Evolutionary conservation across 2,329 filamentous ascomycete genomes (phyloP).

Genomic region (Sporothrix pallida): DNA sequence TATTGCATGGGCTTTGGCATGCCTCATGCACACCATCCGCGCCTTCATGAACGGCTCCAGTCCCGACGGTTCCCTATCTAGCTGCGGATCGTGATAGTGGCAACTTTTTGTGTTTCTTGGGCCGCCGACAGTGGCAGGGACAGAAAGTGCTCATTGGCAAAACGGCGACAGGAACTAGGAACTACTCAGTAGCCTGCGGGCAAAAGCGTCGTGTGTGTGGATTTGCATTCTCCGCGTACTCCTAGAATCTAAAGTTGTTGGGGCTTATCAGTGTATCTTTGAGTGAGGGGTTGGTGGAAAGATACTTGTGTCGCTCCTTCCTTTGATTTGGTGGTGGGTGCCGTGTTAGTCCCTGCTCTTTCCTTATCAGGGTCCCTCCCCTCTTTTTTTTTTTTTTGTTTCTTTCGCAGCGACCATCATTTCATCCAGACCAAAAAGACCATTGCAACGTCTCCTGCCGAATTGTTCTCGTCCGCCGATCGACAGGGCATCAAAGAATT

Average conservation of each 20-base stretch:
- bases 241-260: not conserved
- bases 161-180: not conserved
- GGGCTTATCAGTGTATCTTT: constrained; percentile 17
- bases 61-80: not conserved
- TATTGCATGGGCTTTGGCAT: not conserved
- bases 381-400: not conserved
- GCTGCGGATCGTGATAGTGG: constrained; percentile 26
- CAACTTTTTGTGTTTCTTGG: constrained; percentile 11
- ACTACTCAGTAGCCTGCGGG: constrained; percentile 11
- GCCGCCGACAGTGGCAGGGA: constrained; percentile 7
- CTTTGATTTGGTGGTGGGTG: too few relatives aligned
- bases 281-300: not conserved
- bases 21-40: not conserved
- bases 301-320: constrained; percentile 21
- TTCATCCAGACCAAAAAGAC: constrained; percentile 1
- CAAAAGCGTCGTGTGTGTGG: constrained; percentile 22
- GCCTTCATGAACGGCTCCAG: too few relatives aligned
- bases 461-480: constrained; percentile 12
- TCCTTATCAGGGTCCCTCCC: constrained; percentile 27
- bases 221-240: constrained; percentile 11
- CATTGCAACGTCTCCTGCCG: not conserved
- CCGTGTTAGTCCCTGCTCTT: constrained; percentile 19
- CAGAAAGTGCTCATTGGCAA: not conserved
- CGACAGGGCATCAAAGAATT: not conserved
- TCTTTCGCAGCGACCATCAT: not conserved